Conservation (phyloP, 176 grass and related monocot genomes). For the Oryza australiensis region DNA sequence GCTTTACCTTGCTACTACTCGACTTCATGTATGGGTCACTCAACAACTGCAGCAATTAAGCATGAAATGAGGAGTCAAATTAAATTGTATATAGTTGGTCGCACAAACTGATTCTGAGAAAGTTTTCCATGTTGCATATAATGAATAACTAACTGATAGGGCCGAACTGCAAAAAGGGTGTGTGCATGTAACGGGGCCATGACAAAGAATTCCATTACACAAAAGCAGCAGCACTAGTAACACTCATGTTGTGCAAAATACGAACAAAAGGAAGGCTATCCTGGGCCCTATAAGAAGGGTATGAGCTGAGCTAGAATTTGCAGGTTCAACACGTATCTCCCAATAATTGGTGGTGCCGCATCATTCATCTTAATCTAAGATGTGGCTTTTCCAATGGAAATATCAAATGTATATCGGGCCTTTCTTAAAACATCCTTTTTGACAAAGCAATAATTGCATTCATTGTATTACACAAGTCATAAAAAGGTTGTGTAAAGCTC, state of each 20-base stretch:
- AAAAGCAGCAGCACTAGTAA: slow-evolving; percentile 55
- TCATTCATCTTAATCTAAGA: slow-evolving; percentile 14
- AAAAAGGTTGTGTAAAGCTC: slow-evolving; percentile 1
- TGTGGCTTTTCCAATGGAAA: not conserved
- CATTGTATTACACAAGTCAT: slow-evolving; percentile 9
- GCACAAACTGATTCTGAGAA: slow-evolving; percentile 5
- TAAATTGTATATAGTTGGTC: slow-evolving; percentile 11
- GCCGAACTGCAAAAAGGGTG: slow-evolving; percentile 29
- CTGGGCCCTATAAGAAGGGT: not conserved
- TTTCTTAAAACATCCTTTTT: slow-evolving; percentile 20
- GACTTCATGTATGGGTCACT: slow-evolving; percentile 94
- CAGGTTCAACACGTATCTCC: slow-evolving; percentile 3
- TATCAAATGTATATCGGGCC: not conserved
- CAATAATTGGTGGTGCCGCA: slow-evolving; percentile 19
- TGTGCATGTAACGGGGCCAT: slow-evolving; percentile 31
- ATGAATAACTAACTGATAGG: slow-evolving; percentile 34
- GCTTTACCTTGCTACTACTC: slow-evolving; percentile 56
- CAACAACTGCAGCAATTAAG: slow-evolving; percentile 59
- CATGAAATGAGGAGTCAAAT: slow-evolving; percentile 4
- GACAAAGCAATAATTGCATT: slow-evolving; percentile 31
- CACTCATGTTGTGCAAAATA: slow-evolving; percentile 49
- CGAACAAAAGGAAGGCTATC: slow-evolving; percentile 32
- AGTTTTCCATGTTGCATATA: slow-evolving; percentile 26
- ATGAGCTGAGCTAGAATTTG: slow-evolving; percentile 26
- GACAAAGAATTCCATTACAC: slow-evolving; percentile 67